Percentiles rank a stretch among this genome's conserved stretches.
These are phyloP conservation scores for Clarireedia monteithiana DNA, from an alignment of 2,329 filamentous ascomycete genomes.

Conservation along the genomic window DNA sequence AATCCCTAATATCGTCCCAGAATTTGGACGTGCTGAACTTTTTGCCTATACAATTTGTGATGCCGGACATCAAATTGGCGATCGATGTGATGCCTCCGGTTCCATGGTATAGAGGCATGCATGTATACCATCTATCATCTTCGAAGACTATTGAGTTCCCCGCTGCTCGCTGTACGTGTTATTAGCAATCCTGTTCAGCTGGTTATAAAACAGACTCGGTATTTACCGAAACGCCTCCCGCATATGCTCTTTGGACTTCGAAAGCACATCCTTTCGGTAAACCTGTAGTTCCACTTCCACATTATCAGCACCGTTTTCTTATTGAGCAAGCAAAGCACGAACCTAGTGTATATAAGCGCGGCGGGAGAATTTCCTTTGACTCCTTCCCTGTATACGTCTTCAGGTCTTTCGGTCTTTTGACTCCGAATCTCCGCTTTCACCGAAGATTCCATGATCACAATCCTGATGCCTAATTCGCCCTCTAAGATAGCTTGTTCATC, in stretches of 20 bases:
- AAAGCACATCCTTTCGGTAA: slow-evolving; percentile 64
- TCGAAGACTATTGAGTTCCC: slow-evolving; percentile 9
- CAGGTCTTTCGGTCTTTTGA: slow-evolving; percentile 42
- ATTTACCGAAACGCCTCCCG: slow-evolving; percentile 20
- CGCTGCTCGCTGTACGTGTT: not conserved
- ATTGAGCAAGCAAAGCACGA: slow-evolving; percentile 9
- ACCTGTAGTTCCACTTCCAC: slow-evolving; percentile 60
- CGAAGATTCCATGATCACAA: slow-evolving; percentile 43
- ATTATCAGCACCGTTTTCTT: not conserved
- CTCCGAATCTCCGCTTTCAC: slow-evolving; percentile 40
- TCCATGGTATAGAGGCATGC: slow-evolving; percentile 34
- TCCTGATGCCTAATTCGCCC: slow-evolving; percentile 41
- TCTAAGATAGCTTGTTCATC: slow-evolving; percentile 46
- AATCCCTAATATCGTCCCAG: slow-evolving; percentile 64
- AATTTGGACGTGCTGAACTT: slow-evolving; percentile 64
- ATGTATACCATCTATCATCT: slow-evolving; percentile 62
- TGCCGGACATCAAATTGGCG: slow-evolving; percentile 29
- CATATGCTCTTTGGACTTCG: slow-evolving; percentile 38
- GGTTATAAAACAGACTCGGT: not conserved
- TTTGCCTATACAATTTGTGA: slow-evolving; percentile 53
- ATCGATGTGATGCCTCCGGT: slow-evolving; percentile 35
- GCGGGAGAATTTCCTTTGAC: slow-evolving; percentile 47
- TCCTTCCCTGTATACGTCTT: slow-evolving; percentile 45
- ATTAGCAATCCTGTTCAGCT: not conserved
- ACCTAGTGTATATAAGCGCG: slow-evolving; percentile 63